phyloP scores from a whole-genome alignment of 352 stramenopile genomes.

The Hyaloperonospora arabidopsidis region DNA sequence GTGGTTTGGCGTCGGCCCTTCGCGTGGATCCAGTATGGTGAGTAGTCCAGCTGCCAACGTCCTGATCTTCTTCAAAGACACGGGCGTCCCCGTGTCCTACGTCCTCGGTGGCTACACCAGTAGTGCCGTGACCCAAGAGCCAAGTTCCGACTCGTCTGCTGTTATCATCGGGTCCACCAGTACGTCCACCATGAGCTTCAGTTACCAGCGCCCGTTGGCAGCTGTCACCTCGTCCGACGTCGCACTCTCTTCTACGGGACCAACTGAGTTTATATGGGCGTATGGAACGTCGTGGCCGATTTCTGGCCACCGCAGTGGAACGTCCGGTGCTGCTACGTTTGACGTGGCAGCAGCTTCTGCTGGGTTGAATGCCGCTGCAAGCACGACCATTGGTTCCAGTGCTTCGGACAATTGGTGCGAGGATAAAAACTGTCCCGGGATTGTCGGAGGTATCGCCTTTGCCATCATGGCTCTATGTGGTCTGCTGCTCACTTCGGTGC shows the following conservation, averaged over 20 bases:
- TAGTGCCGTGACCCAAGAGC: constrained; percentile 33
- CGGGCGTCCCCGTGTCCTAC: constrained; percentile 35
- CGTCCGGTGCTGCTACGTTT: constrained; percentile 45
- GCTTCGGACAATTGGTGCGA: constrained; percentile 31
- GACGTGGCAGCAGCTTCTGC: constrained; percentile 30
- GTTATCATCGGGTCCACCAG: constrained; percentile 34
- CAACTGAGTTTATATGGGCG: constrained; percentile 58
- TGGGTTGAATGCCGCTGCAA: constrained; percentile 10
- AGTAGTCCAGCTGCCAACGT: constrained; percentile 59
- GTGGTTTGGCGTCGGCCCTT: constrained; percentile 62
- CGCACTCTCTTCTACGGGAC: constrained; percentile 27
- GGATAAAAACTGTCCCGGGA: constrained; percentile 54
- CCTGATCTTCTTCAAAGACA: constrained; percentile 58
- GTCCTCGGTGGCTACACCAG: constrained; percentile 41
- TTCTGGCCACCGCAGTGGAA: constrained; percentile 37
- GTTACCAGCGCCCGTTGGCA: constrained; percentile 56
- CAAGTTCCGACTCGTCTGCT: constrained; percentile 32
- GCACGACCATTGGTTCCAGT: constrained; percentile 23
- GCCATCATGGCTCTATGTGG: constrained; percentile 44
- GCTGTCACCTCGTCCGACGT: constrained; percentile 44
- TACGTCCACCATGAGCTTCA: constrained; percentile 49
- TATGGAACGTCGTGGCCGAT: constrained; percentile 67
- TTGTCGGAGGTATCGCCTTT: constrained; percentile 52
- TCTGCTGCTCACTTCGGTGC: constrained; percentile 33
- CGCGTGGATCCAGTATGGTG: constrained; percentile 44